A percentile compares a stretch with the other conserved stretches of the same genome.
Conservation (phyloP, 2,329 filamentous ascomycete species). For the Thielaviopsis populi region DNA sequence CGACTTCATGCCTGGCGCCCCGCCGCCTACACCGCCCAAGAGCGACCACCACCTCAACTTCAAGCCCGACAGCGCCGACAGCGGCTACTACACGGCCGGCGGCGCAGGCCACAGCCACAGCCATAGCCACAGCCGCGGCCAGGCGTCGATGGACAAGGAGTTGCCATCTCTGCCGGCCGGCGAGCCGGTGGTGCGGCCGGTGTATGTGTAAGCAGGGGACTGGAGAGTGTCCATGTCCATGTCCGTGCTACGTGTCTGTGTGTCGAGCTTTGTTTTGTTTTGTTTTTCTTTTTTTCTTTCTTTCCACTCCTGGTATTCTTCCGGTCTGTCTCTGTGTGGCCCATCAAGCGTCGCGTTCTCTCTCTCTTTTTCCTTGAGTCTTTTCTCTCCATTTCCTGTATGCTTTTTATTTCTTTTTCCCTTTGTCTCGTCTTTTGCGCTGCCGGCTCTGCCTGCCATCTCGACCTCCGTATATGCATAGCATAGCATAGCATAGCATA, state of each 20-base stretch:
- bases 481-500: constrained; percentile 7
- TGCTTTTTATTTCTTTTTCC: constrained; percentile 18
- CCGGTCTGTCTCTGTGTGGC: constrained; percentile 15
- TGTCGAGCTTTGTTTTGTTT: neutral
- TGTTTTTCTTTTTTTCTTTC: neutral
- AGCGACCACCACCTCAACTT: constrained; percentile 25
- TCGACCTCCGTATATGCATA: constrained; percentile 11
- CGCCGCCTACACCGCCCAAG: constrained; percentile 36
- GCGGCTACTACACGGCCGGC: constrained; percentile 28
- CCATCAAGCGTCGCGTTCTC: neutral
- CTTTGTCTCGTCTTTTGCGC: constrained; percentile 9
- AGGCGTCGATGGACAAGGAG: constrained; percentile 45
- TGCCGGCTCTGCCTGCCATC: constrained; percentile 19
- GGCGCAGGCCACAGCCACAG: neutral
- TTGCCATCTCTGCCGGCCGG: constrained; percentile 39
- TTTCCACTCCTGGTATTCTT: no score
- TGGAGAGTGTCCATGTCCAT: no score
- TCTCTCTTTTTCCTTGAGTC: neutral
- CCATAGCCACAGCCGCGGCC: constrained; percentile 20
- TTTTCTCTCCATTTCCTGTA: neutral
- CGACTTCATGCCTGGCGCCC: constrained; percentile 18
- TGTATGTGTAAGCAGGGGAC: constrained; percentile 12
- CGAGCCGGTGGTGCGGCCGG: constrained; percentile 11
- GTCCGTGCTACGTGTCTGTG: no score
- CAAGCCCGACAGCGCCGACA: constrained; percentile 35